These are phyloP conservation scores for Trichoderma erinaceum DNA, from an alignment of 495 filamentous ascomycete genomes.

Conservation along the genomic window DNA sequence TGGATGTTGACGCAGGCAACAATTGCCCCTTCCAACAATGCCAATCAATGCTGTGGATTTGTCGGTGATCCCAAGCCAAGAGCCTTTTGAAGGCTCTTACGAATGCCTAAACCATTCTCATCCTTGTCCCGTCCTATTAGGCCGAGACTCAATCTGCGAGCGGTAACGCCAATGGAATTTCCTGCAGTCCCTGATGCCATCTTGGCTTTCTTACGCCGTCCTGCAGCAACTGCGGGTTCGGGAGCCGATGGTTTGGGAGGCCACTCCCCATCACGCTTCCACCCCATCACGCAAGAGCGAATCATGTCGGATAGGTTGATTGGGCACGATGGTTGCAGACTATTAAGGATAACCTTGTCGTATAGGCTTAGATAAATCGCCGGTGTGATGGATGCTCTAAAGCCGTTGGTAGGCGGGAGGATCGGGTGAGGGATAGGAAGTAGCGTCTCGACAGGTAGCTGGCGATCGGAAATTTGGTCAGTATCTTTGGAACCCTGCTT, in stretches of 20 bases:
- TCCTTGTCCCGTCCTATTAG: slow-evolving; percentile 22
- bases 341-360: slow-evolving; percentile 73
- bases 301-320: slow-evolving; percentile 80
- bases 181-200: slow-evolving; percentile 27
- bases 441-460: slow-evolving; percentile 38
- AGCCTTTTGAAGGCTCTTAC: slow-evolving; percentile 20
- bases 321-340: slow-evolving; percentile 71
- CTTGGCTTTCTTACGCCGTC: slow-evolving; percentile 24
- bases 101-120: slow-evolving; percentile 19
- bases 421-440: slow-evolving; percentile 60
- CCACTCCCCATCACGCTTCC: slow-evolving; percentile 94
- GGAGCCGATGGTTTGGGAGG: slow-evolving; percentile 50
- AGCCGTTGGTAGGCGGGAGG: slow-evolving; percentile 59
- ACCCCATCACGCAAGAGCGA: slow-evolving; percentile 77
- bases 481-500: slow-evolving; percentile 17
- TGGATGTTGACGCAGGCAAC: neutral
- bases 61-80: slow-evolving; percentile 20
- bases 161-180: slow-evolving; percentile 23
- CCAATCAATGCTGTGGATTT: neutral
- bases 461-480: slow-evolving; percentile 19
- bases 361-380: slow-evolving; percentile 76
- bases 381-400: slow-evolving; percentile 67
- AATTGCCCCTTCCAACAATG: neutral
- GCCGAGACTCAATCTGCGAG: slow-evolving; percentile 32
- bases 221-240: slow-evolving; percentile 25